Evolutionary conservation across 306 rosid genomes (phyloP).

Genomic region (Trifolium dubium): DNA sequence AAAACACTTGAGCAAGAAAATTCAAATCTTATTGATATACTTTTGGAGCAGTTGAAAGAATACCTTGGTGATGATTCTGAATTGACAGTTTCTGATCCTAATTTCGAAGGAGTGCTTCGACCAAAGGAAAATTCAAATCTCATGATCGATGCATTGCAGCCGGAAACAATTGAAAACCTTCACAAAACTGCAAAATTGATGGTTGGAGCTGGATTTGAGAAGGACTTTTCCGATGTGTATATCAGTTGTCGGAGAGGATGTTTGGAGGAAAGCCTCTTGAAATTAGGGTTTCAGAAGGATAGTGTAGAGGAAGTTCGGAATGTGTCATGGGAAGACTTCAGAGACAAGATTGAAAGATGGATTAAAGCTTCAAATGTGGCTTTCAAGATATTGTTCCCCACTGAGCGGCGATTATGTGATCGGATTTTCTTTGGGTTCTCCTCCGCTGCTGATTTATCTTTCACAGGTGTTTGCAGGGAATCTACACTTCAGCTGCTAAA

Average conservation of each 20-base stretch:
- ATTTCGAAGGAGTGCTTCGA: conserved; percentile 19
- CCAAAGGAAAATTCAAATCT: too few species aligned
- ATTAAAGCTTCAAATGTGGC: conserved; percentile 68
- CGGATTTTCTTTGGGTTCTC: conserved; percentile 77
- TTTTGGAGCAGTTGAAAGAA: not conserved
- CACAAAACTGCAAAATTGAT: conserved; percentile 64
- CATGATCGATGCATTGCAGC: conserved; percentile 63
- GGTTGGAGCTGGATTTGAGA: conserved; percentile 63
- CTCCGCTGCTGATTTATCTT: conserved; percentile 68
- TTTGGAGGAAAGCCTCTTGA: not conserved
- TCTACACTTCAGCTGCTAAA: conserved; percentile 72
- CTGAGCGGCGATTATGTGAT: conserved; percentile 74
- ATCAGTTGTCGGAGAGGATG: conserved; percentile 27
- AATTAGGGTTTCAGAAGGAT: not conserved
- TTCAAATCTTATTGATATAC: not conserved
- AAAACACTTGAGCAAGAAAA: not conserved
- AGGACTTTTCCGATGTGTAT: conserved; percentile 63
- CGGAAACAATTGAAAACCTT: conserved; percentile 60
- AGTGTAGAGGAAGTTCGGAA: not conserved
- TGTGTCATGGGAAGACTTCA: conserved; percentile 16
- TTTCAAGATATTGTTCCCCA: conserved; percentile 75
- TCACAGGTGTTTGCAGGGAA: conserved; percentile 83
- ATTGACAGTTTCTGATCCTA: conserved; percentile 31
- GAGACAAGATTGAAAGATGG: conserved; percentile 54
- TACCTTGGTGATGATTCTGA: not conserved